Percentiles rank a stretch among this genome's conserved stretches.
Evolutionary conservation across 345 rosid species (phyloP).

Genomic region (Dovyalis caffra): DNA sequence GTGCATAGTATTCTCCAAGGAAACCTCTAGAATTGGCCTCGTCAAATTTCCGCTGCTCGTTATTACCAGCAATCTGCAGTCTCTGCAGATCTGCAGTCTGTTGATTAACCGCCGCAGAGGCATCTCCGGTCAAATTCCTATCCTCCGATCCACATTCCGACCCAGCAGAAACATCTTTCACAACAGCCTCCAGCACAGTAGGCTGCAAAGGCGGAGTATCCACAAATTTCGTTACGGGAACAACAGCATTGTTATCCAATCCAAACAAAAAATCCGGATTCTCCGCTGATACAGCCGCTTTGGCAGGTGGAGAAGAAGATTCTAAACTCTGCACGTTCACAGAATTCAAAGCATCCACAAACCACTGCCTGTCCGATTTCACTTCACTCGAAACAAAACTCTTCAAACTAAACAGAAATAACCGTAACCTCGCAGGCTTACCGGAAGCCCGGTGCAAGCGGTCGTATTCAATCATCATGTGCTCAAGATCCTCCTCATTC

Average conservation of each 20-base stretch:
- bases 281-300: slow-evolving; percentile 8
- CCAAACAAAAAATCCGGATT: slow-evolving; percentile 54
- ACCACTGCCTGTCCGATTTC: slow-evolving; percentile 55
- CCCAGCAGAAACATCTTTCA: slow-evolving; percentile 34
- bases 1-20: slow-evolving; percentile 26
- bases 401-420: slow-evolving; percentile 45
- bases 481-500: too few species aligned
- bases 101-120: slow-evolving; percentile 14
- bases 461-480: too few species aligned
- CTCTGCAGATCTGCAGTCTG: slow-evolving; percentile 45
- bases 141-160: slow-evolving; percentile 52
- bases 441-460: slow-evolving; percentile 37
- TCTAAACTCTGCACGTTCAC: slow-evolving; percentile 42
- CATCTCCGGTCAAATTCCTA: slow-evolving; percentile 29
- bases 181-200: slow-evolving; percentile 25
- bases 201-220: slow-evolving; percentile 19
- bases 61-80: slow-evolving; percentile 33
- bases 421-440: slow-evolving; percentile 50
- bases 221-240: slow-evolving; percentile 12
- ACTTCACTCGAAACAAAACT: slow-evolving; percentile 27
- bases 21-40: slow-evolving; percentile 22
- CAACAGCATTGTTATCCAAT: slow-evolving; percentile 38
- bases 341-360: slow-evolving; percentile 53
- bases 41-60: slow-evolving; percentile 36
- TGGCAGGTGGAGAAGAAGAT: slow-evolving; percentile 30